These are phyloP conservation scores for Fusarium buxicola DNA, from an alignment of 2,329 filamentous ascomycete genomes.

Conservation along the genomic window DNA sequence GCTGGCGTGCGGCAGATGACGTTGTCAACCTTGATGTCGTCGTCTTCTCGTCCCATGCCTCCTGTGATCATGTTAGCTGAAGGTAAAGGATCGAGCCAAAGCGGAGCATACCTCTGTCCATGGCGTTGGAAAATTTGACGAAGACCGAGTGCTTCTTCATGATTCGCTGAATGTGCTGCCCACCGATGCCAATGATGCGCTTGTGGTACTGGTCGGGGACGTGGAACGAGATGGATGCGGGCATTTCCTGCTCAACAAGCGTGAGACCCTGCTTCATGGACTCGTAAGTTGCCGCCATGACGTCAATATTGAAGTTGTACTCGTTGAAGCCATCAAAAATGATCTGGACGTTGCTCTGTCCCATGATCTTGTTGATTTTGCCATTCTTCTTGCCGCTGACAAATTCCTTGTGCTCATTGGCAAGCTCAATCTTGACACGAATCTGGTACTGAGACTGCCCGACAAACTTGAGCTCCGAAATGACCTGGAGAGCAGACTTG, in stretches of 20 bases:
- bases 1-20: constrained; percentile 98
- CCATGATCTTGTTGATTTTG: constrained; percentile 99
- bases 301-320: constrained; percentile 99
- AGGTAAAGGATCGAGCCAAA: constrained; percentile 8
- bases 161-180: constrained; percentile 98
- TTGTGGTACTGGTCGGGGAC: constrained; percentile 99
- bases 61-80: constrained; percentile 48
- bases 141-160: constrained; percentile 99
- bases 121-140: constrained; percentile 99
- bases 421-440: constrained; percentile 97
- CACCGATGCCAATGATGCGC: constrained; percentile 97
- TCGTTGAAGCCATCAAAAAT: constrained; percentile 99
- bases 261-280: constrained; percentile 92
- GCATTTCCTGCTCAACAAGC: constrained; percentile 98
- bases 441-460: constrained; percentile 91
- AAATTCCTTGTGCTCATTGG: constrained; percentile 99
- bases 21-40: constrained; percentile 98
- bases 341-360: constrained; percentile 98
- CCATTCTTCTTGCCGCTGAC: constrained; percentile 99
- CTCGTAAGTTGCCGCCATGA: constrained; percentile 91
- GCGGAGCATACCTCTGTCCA: constrained; percentile 79
- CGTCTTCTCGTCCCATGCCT: constrained; percentile 91
- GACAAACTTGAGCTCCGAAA: constrained; percentile 91
- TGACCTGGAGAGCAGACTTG: constrained; percentile 93
- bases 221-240: constrained; percentile 98